Percentiles rank a stretch among this genome's conserved stretches.
Conservation (phyloP, 345 rosid genomes). For the Sisymbrium irio region DNA sequence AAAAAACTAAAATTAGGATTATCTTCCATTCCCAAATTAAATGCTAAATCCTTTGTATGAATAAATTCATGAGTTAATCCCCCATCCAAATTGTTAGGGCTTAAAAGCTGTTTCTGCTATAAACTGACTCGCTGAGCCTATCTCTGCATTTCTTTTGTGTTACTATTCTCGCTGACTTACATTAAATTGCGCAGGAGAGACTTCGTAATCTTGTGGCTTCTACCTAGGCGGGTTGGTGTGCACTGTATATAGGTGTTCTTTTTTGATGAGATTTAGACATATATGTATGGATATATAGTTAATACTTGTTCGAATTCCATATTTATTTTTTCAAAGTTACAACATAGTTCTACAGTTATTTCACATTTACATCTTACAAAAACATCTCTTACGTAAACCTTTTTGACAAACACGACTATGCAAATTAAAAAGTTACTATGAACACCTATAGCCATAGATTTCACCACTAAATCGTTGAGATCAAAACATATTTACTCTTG, state of each 20-base stretch:
- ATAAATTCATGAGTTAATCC: conserved; percentile 5
- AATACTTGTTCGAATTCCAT: not conserved
- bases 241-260: not conserved
- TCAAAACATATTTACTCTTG: not conserved
- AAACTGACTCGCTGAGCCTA: conserved; percentile 34
- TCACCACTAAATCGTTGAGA: not conserved
- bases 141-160: conserved; percentile 13
- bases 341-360: not conserved
- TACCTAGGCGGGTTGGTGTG: not conserved
- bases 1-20: not conserved
- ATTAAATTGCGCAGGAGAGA: not conserved
- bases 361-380: not conserved
- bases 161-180: conserved; percentile 21
- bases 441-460: not conserved
- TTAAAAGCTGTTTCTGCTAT: conserved; percentile 29
- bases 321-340: not conserved
- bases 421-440: not conserved
- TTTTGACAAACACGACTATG: not conserved
- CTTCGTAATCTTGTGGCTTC: conserved; percentile 9
- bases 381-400: not conserved
- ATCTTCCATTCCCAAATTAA: not conserved
- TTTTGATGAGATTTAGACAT: not conserved
- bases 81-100: conserved; percentile 9
- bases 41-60: not conserved
- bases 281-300: not conserved